Percentiles rank a stretch among this genome's conserved stretches.
Evolutionary conservation across 352 stramenopile genomes (phyloP).

Genomic region (Pythium dissotocum): DNA sequence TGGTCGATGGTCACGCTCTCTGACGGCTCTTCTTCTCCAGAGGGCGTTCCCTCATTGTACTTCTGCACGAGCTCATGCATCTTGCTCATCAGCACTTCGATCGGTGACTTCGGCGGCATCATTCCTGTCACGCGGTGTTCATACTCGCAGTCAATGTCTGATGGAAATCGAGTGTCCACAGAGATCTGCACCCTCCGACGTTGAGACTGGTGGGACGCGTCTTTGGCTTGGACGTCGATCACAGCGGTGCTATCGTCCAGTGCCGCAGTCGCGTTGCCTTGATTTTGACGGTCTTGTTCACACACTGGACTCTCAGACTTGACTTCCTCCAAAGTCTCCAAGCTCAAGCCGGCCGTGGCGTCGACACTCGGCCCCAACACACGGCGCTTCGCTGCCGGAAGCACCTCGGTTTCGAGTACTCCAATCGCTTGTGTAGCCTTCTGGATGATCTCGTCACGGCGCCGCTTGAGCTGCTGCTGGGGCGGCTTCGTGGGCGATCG

Average conservation of each 20-base stretch:
- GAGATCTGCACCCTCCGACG: conserved; percentile 18
- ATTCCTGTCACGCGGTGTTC: conserved; percentile 4
- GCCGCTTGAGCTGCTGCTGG: conserved; percentile 14
- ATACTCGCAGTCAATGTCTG: conserved; percentile 5
- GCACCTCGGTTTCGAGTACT: conserved; percentile 19
- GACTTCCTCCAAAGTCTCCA: neutral
- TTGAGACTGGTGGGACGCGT: neutral
- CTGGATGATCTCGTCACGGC: conserved; percentile 27
- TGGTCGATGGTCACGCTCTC: conserved; percentile 12
- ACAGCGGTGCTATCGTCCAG: neutral
- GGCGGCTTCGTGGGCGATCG: neutral
- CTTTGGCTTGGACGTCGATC: neutral
- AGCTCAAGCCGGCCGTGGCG: neutral
- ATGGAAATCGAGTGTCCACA: conserved; percentile 20
- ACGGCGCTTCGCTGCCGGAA: conserved; percentile 10
- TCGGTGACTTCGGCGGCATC: conserved; percentile 33
- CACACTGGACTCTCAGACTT: neutral
- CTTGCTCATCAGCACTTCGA: conserved; percentile 52
- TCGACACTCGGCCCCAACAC: neutral
- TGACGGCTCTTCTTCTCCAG: neutral
- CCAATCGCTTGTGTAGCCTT: conserved; percentile 20
- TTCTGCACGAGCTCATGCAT: conserved; percentile 62
- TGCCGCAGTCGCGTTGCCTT: neutral
- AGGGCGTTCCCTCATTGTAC: conserved; percentile 28
- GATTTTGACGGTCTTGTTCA: neutral